A percentile compares a stretch with the other conserved stretches of the same genome.
phyloP scores from a whole-genome alignment of 1,139 yeast species.

The Pichia inconspicua region DNA sequence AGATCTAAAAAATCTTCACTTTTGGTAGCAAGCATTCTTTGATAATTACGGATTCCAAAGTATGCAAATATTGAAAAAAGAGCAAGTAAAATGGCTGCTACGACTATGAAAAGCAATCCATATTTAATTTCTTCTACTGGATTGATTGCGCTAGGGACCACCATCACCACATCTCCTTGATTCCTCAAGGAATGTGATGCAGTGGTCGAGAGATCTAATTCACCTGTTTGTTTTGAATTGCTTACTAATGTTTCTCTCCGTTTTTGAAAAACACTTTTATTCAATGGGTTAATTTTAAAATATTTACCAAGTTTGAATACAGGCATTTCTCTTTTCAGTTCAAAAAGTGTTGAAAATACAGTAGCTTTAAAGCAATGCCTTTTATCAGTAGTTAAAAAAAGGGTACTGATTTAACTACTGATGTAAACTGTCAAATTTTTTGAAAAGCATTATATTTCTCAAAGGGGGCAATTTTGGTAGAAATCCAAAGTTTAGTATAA shows the following conservation, averaged over 20 bases:
- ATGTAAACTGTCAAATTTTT: neutral
- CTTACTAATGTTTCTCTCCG: neutral
- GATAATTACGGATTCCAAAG: slow-evolving; percentile 1
- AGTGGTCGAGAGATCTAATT: neutral
- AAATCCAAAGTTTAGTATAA: neutral
- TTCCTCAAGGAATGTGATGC: neutral
- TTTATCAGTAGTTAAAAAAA: too few species aligned
- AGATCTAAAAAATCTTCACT: neutral
- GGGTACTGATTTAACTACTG: too few species aligned
- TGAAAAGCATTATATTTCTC: neutral
- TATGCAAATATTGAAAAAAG: slow-evolving; percentile 4
- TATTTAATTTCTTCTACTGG: neutral
- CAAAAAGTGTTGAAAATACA: neutral
- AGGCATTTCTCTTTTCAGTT: neutral
- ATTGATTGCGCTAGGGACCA: slow-evolving; percentile 2
- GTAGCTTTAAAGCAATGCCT: neutral
- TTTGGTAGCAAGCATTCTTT: neutral
- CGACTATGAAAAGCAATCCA: slow-evolving; percentile 3
- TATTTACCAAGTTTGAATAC: neutral
- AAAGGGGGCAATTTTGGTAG: neutral
- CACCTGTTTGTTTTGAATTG: neutral
- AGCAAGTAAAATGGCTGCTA: neutral
- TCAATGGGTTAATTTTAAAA: neutral
- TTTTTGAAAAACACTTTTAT: too few species aligned
- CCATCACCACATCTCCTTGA: slow-evolving; percentile 4